These are phyloP conservation scores for Phaeosphaeria sp. DNA, from an alignment of 2,329 filamentous ascomycete genomes.

Conservation along the genomic window DNA sequence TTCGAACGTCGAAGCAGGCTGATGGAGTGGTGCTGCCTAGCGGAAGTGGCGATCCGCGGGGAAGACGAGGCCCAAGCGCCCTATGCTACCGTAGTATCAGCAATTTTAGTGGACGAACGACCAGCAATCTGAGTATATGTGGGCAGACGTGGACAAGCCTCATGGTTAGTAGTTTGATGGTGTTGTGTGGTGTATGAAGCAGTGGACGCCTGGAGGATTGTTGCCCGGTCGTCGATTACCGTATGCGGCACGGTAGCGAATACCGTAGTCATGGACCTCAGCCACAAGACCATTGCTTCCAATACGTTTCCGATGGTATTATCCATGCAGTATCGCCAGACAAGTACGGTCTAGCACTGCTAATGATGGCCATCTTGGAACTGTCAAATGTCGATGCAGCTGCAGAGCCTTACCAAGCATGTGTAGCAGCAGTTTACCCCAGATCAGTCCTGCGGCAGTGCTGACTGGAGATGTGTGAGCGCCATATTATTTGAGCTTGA, in stretches of 20 bases:
- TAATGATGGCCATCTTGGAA: neutral
- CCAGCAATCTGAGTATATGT: neutral
- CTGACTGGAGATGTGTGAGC: neutral
- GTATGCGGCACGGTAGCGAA: neutral
- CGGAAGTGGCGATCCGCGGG: constrained; percentile 1
- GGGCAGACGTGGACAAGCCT: neutral
- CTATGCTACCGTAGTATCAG: neutral
- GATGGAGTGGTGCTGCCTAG: neutral
- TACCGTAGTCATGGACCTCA: neutral
- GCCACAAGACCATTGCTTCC: neutral
- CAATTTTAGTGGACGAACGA: neutral
- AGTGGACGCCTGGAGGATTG: neutral
- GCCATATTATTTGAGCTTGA: neutral
- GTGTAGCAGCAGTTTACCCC: neutral
- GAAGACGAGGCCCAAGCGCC: neutral
- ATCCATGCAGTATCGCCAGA: neutral
- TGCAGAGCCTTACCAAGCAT: constrained; percentile 1
- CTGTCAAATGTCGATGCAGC: neutral
- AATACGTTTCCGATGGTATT: neutral
- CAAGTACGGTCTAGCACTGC: neutral
- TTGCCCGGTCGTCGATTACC: neutral
- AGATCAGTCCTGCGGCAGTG: neutral
- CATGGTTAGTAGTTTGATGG: neutral
- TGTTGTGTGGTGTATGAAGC: neutral
- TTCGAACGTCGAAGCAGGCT: neutral